Conservation (phyloP, 2,329 filamentous ascomycete genomes). For the Aspergillus sclerotialis region DNA sequence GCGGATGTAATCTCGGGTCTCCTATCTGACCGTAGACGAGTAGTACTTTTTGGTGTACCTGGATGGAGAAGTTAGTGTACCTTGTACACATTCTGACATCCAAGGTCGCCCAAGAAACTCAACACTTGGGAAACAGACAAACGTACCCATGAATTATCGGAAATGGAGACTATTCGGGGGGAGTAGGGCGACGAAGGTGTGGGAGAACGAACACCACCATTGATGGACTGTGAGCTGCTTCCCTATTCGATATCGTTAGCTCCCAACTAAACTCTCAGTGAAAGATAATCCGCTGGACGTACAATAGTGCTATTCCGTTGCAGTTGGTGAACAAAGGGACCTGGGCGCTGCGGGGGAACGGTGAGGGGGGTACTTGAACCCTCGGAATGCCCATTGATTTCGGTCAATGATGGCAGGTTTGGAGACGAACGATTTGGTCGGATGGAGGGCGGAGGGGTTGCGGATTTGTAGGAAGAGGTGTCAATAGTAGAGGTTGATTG, state of each 20-base stretch:
- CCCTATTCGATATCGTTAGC: conserved; percentile 21
- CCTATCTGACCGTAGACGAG: conserved; percentile 76
- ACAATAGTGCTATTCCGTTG: conserved; percentile 39
- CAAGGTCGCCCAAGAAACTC: no score
- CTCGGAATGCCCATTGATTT: conserved; percentile 45
- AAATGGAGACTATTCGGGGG: conserved; percentile 69
- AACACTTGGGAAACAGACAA: no score
- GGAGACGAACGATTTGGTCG: conserved; percentile 60
- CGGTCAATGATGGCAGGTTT: conserved; percentile 45
- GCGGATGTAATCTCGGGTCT: conserved; percentile 57
- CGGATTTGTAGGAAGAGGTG: conserved; percentile 53
- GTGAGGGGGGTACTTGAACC: conserved; percentile 25
- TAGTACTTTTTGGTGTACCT: conserved; percentile 90
- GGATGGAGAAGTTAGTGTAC: conserved; percentile 1
- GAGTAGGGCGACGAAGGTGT: conserved; percentile 70
- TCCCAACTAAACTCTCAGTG: not conserved
- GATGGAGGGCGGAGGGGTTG: conserved; percentile 68
- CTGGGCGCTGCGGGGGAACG: conserved; percentile 42
- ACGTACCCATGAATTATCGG: conserved; percentile 78
- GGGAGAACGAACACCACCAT: conserved; percentile 40
- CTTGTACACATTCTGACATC: conserved; percentile 5
- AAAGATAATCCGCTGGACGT: conserved; percentile 10
- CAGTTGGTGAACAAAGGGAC: conserved; percentile 30
- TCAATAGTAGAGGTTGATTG: conserved; percentile 57
- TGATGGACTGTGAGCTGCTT: conserved; percentile 25